These are phyloP conservation scores for Fusarium poae DNA, from an alignment of 2,329 filamentous ascomycete species.

Conservation along the genomic window DNA sequence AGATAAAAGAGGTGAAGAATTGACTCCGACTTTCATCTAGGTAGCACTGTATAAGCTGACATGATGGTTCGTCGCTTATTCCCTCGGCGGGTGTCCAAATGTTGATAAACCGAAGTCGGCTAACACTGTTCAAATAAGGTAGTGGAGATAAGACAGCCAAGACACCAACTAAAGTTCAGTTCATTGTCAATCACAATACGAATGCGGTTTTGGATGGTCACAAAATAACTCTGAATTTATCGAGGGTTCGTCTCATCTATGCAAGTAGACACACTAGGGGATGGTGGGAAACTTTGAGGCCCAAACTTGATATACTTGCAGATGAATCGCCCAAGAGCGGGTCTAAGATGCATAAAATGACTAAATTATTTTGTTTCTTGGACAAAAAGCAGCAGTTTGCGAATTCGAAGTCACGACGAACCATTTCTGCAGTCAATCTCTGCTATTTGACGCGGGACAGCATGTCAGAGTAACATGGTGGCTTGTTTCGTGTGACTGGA, in stretches of 20 bases:
- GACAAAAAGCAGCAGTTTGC: background rate
- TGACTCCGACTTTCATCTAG: background rate
- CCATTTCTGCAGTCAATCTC: background rate
- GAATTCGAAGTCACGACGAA: background rate
- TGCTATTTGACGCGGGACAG: background rate
- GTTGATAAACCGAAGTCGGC: background rate
- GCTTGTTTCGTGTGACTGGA: background rate
- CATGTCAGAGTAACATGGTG: slow-evolving; percentile 3
- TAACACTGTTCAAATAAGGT: slow-evolving; percentile 3
- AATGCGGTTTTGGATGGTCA: background rate
- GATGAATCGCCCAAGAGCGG: background rate
- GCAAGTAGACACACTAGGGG: background rate
- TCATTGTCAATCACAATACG: background rate
- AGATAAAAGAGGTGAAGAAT: background rate
- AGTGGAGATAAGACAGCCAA: slow-evolving; percentile 9
- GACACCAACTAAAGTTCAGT: background rate
- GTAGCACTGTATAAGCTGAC: background rate
- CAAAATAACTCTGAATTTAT: background rate
- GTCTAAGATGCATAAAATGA: background rate
- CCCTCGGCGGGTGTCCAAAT: background rate
- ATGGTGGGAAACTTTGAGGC: background rate
- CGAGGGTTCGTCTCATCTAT: background rate
- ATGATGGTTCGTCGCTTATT: background rate
- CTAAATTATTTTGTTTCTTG: background rate
- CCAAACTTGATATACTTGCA: background rate